Evolutionary conservation across 2,329 filamentous ascomycete genomes (phyloP).

Genomic region (Colletotrichum gloeosporioides): DNA sequence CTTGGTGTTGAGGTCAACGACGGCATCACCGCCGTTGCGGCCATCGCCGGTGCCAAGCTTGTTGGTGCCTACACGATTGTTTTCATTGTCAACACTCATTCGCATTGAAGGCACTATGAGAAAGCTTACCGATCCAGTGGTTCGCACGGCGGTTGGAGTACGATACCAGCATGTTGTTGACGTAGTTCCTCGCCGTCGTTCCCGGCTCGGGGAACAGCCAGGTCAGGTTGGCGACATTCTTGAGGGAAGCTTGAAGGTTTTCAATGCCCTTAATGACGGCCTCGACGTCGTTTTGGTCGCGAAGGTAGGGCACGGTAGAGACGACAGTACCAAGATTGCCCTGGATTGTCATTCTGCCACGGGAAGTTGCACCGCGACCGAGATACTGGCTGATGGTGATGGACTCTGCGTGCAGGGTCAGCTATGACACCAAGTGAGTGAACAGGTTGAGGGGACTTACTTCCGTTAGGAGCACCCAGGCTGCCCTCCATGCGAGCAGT

Average conservation of each 20-base stretch:
- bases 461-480: conserved; percentile 38
- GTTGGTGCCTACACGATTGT: conserved; percentile 48
- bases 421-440: neutral
- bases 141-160: conserved; percentile 48
- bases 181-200: conserved; percentile 60
- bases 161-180: conserved; percentile 51
- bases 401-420: conserved; percentile 33
- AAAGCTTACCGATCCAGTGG: conserved; percentile 52
- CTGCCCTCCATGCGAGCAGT: conserved; percentile 68
- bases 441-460: conserved; percentile 29
- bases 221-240: conserved; percentile 58
- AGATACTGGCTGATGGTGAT: conserved; percentile 67
- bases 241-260: conserved; percentile 60
- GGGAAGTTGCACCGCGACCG: conserved; percentile 66
- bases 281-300: conserved; percentile 62
- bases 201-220: conserved; percentile 59
- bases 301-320: conserved; percentile 63
- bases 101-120: accelerated
- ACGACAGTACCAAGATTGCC: conserved; percentile 63
- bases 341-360: conserved; percentile 66
- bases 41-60: conserved; percentile 66
- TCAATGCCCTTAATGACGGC: conserved; percentile 71
- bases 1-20: conserved; percentile 68
- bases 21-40: conserved; percentile 57
- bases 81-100: neutral